Base-by-base conservation (phyloP, 768 basidiomycete species). In the Collybia sp. region DNA sequence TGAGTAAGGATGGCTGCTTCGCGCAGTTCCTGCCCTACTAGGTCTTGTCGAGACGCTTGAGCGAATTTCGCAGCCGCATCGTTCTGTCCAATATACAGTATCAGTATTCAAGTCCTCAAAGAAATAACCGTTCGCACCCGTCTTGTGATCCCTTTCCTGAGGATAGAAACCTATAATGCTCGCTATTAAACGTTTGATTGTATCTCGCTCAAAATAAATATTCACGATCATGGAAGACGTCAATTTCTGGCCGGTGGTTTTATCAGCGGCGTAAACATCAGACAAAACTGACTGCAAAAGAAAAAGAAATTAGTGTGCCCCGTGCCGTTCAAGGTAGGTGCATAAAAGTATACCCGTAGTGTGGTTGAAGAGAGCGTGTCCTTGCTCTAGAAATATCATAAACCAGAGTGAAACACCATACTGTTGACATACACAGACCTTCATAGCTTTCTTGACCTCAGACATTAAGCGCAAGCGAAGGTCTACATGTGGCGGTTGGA, bases 261-360 rank as follows among this genome's bases (percentile, higher is more conserved):
- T 88, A 63, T 87, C 85, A 31, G 79, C 72, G 8, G 76, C 71
- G 52, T 87, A 79, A 2, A 88, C 71, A 47, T 88, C 86, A 9
- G 86, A 72, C 13, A 88, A 69, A 30, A 85, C 73, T 18, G 83
- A 81, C 85, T 88, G 50, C 13, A 15, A 3, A 30, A 33, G 46
- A 36, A 15, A 30, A 16, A 8, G 25, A 17, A 6, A 11, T 12
- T 19, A 40, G 20, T 25, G 1, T 10, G 43, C 25, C n/a, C 17
- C 20, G 3, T 17, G 12, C 30, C 35, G 15, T 17, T 17, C 25
- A 8, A 25, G 25, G 8, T 25, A 25, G 4, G 8, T 25, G 31
- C 30, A 48, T n/a, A n/a, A n/a, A n/a, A n/a, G n/a, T 81, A 55
- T 50, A 86, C 82, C 37, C 80, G 75, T 52, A 81, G 61, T 18